Percentiles rank a stretch among this genome's conserved stretches.
These are phyloP conservation scores for Mycena pura DNA, from an alignment of 768 basidiomycete species.

Conservation along the genomic window DNA sequence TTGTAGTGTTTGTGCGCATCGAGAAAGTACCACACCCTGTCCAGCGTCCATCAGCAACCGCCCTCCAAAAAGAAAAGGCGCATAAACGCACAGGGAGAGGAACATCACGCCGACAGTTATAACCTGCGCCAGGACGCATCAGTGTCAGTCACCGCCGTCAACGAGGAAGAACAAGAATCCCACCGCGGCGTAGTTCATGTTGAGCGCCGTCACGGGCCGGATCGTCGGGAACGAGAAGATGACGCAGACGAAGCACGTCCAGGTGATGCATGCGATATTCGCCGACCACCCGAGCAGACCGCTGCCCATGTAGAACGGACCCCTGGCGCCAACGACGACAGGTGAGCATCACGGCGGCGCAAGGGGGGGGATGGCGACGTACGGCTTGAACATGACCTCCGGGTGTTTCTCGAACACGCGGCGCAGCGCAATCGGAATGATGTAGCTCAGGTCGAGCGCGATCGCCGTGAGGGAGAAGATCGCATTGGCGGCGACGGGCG, in stretches of 20 bases:
- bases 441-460: conserved; percentile 79
- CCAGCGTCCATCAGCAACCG: conserved; percentile 6
- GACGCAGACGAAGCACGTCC: conserved; percentile 73
- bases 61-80: not conserved
- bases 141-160: not conserved
- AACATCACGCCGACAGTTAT: conserved; percentile 61
- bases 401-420: conserved; percentile 74
- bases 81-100: conserved; percentile 58
- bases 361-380: not conserved
- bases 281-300: conserved; percentile 66
- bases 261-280: conserved; percentile 70
- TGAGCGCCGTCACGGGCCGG: conserved; percentile 69
- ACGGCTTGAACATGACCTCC: conserved; percentile 81
- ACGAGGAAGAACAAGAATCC: conserved; percentile 25
- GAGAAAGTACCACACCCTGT: conserved; percentile 58
- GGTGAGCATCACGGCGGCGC: not conserved
- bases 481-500: conserved; percentile 77
- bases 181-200: conserved; percentile 86
- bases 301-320: conserved; percentile 85
- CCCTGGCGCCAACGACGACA: conserved; percentile 31
- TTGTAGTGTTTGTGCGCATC: conserved; percentile 61
- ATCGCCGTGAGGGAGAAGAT: conserved; percentile 85
- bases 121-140: conserved; percentile 37
- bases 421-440: conserved; percentile 82
- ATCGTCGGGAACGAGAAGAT: conserved; percentile 78